Evolutionary conservation across 305 asterid species (phyloP).

Genomic region (Plantago coronopus): DNA sequence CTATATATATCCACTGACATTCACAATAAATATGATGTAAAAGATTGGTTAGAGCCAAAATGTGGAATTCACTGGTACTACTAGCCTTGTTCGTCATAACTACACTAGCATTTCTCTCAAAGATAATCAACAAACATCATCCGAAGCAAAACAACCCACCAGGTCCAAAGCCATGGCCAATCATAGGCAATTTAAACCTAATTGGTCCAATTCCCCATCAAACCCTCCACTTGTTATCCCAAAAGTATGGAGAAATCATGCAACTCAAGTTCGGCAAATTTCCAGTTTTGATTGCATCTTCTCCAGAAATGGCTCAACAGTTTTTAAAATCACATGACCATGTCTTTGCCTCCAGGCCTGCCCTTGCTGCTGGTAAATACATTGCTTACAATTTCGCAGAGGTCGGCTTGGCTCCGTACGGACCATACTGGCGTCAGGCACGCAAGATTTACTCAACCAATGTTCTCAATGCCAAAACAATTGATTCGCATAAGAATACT

Average conservation of each 20-base stretch:
- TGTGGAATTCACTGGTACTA: constrained; percentile 17
- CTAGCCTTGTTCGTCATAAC: constrained; percentile 1
- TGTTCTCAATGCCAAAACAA: constrained; percentile 19
- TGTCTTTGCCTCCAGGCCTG: constrained; percentile 37
- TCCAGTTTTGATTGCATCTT: constrained; percentile 38
- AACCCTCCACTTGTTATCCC: constrained; percentile 24
- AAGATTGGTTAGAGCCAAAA: background rate
- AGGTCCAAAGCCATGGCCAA: constrained; percentile 46
- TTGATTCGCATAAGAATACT: constrained; percentile 27
- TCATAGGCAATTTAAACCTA: constrained; percentile 36
- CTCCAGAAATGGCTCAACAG: constrained; percentile 45
- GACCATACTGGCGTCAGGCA: constrained; percentile 34
- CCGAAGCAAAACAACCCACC: constrained; percentile 19
- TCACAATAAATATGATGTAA: too few relatives aligned
- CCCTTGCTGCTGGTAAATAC: constrained; percentile 33
- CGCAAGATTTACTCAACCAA: constrained; percentile 25
- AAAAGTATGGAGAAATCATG: constrained; percentile 34
- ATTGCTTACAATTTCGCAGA: constrained; percentile 24
- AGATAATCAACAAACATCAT: background rate
- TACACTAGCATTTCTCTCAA: constrained; percentile 19
- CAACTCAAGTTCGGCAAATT: constrained; percentile 31
- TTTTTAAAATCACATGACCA: constrained; percentile 34
- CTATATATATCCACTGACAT: too few relatives aligned
- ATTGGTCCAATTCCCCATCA: constrained; percentile 34
- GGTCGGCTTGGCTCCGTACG: constrained; percentile 37